These are phyloP conservation scores for Alisma plantagoaquatica DNA, from an alignment of 106 monocot genomes.

Conservation along the genomic window DNA sequence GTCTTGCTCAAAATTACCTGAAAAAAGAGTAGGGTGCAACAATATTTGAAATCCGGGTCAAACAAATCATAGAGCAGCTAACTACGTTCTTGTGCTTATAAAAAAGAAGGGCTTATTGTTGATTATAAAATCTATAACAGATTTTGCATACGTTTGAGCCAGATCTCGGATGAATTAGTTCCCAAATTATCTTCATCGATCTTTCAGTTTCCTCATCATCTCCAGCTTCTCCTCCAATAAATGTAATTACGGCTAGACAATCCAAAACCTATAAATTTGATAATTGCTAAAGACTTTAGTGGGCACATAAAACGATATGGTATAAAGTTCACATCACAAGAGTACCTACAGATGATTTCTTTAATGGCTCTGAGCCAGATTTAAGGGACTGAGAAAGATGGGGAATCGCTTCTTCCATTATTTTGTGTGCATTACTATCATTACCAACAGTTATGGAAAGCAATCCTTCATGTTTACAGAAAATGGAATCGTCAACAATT, in stretches of 20 bases:
- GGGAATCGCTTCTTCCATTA: conserved; percentile 67
- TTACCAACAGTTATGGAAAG: conserved; percentile 63
- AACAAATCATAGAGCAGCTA: too few species aligned
- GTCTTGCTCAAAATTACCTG: conserved; percentile 20
- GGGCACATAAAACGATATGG: background rate
- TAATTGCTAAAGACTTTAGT: background rate
- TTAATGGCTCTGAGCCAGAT: conserved; percentile 52
- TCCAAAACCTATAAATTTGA: conserved; percentile 42
- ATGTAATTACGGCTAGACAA: conserved; percentile 67
- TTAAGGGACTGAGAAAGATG: conserved; percentile 50
- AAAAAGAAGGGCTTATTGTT: background rate
- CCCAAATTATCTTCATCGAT: conserved; percentile 79
- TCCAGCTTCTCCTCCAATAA: conserved; percentile 70
- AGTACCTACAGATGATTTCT: conserved; percentile 55
- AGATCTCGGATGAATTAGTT: conserved; percentile 68
- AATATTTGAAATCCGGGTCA: too few species aligned
- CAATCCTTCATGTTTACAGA: conserved; percentile 44
- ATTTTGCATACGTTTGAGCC: conserved; percentile 41
- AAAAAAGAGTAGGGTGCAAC: background rate
- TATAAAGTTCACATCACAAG: background rate
- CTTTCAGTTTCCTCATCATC: conserved; percentile 67
- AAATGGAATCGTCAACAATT: background rate
- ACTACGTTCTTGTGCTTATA: too few species aligned
- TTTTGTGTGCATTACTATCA: conserved; percentile 58
- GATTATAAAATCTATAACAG: background rate